phyloP scores from a whole-genome alignment of 2,329 filamentous ascomycete genomes.

The Neodidymelliopsis sp. region DNA sequence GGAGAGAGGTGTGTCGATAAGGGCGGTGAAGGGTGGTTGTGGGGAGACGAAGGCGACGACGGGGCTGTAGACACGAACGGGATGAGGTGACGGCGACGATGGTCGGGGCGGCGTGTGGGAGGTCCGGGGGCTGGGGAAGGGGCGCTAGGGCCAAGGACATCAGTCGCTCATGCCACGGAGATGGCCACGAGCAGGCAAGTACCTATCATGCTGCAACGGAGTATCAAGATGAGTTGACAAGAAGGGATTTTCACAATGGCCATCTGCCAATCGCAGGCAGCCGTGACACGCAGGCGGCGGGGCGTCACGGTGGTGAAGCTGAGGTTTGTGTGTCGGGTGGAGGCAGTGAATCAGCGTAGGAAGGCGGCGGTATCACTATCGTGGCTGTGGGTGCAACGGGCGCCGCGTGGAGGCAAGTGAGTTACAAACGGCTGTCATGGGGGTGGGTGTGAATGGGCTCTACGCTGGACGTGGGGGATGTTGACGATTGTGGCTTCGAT shows the following conservation, averaged over 20 bases:
- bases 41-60: neutral
- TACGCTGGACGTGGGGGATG: neutral
- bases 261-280: slow-evolving; percentile 4
- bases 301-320: neutral
- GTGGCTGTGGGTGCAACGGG: slow-evolving; percentile 3
- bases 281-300: slow-evolving; percentile 3
- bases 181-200: neutral
- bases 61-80: neutral
- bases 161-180: neutral
- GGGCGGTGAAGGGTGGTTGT: neutral
- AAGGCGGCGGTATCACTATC: slow-evolving; percentile 1
- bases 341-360: neutral
- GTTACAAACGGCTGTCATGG: neutral
- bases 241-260: slow-evolving; percentile 26
- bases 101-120: neutral
- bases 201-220: neutral
- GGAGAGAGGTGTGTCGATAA: neutral
- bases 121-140: slow-evolving; percentile 5
- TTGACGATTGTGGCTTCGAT: neutral
- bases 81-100: slow-evolving; percentile 2
- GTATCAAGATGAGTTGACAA: slow-evolving; percentile 23
- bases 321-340: slow-evolving; percentile 4
- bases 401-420: neutral
- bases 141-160: slow-evolving; percentile 3
- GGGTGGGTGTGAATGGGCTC: neutral